phyloP scores from a whole-genome alignment of 2,329 filamentous ascomycete species.

The Hypoxylon sp. region DNA sequence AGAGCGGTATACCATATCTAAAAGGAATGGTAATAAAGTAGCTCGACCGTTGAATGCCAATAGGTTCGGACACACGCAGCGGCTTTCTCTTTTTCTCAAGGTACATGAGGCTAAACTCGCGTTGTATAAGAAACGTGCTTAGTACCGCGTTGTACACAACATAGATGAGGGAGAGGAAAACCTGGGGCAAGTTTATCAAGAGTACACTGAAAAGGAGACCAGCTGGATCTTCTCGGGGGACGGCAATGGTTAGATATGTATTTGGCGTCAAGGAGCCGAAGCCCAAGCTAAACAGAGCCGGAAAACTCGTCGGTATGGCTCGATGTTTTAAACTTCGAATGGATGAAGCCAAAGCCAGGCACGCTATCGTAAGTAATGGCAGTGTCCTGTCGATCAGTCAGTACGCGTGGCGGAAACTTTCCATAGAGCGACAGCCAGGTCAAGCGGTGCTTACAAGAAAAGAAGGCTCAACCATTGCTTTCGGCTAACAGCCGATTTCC shows the following conservation, averaged over 20 bases:
- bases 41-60: constrained; percentile 51
- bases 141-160: background rate
- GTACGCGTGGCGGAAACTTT: no score
- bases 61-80: constrained; percentile 52
- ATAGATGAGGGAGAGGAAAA: constrained; percentile 12
- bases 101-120: background rate
- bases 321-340: no score
- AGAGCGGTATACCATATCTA: constrained; percentile 46
- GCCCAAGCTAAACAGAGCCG: constrained; percentile 30
- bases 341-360: no score
- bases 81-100: constrained; percentile 42
- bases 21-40: constrained; percentile 56
- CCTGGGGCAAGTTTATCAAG: constrained; percentile 49
- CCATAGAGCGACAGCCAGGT: background rate
- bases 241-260: constrained; percentile 39
- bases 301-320: background rate
- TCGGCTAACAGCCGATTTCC: constrained; percentile 18
- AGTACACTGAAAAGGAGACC: constrained; percentile 48
- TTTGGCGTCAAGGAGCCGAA: constrained; percentile 43
- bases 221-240: constrained; percentile 39
- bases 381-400: no score
- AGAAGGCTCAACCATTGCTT: constrained; percentile 1
- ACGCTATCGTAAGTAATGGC: no score
- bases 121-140: constrained; percentile 1
- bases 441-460: background rate